Conservation (phyloP, 2,329 filamentous ascomycete genomes). For the Fusarium pseudograminearum region DNA sequence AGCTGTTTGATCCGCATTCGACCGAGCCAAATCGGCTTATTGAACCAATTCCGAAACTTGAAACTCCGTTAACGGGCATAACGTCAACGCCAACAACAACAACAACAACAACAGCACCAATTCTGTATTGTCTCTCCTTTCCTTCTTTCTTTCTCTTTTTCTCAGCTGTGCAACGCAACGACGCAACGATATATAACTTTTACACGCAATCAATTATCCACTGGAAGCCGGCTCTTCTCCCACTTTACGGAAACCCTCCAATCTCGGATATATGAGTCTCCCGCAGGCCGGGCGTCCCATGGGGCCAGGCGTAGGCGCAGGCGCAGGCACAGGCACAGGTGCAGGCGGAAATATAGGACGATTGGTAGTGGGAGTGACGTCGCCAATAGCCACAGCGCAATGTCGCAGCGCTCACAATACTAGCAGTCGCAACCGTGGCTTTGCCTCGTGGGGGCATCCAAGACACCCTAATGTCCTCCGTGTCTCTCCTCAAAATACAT, state of each 20-base stretch:
- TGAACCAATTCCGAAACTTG: slow-evolving; percentile 37
- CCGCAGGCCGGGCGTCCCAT: slow-evolving; percentile 50
- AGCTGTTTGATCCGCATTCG: slow-evolving; percentile 16
- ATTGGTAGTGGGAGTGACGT: slow-evolving; percentile 43
- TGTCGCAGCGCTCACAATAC: slow-evolving; percentile 22
- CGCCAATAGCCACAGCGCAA: slow-evolving; percentile 40
- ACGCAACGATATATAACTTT: background rate
- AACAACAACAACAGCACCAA: slow-evolving; percentile 25
- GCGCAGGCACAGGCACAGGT: slow-evolving; percentile 25
- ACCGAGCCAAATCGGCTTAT: slow-evolving; percentile 42
- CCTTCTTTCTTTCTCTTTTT: background rate
- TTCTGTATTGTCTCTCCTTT: slow-evolving; percentile 1
- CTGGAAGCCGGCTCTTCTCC: slow-evolving; percentile 20
- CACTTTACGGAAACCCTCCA: slow-evolving; percentile 34
- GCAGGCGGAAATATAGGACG: slow-evolving; percentile 3
- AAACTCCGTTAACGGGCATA: slow-evolving; percentile 46
- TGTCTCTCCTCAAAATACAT: slow-evolving; percentile 36
- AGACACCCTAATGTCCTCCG: slow-evolving; percentile 37
- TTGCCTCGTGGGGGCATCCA: slow-evolving; percentile 39
- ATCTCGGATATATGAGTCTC: slow-evolving; percentile 50
- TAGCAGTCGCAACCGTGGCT: slow-evolving; percentile 26
- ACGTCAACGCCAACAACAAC: slow-evolving; percentile 24
- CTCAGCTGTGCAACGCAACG: background rate
- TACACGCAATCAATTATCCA: slow-evolving; percentile 15
- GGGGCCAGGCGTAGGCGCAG: slow-evolving; percentile 41